Evolutionary conservation across 129 eudicot species (phyloP).

Genomic region (Flaveria bidentis): DNA sequence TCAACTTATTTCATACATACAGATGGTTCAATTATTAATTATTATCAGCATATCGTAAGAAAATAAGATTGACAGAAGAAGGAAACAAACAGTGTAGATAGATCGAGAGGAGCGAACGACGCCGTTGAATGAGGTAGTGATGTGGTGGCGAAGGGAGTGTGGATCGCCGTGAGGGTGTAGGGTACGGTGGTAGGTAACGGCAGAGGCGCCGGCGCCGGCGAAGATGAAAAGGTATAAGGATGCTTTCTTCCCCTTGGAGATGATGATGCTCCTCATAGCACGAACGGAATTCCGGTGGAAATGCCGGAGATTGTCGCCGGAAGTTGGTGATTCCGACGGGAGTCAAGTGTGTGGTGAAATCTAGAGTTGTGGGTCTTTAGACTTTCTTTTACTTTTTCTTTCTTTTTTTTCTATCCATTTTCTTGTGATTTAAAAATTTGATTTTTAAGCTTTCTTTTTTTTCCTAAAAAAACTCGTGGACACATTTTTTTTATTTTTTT

Average conservation of each 20-base stretch:
- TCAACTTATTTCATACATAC: background rate
- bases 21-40: background rate
- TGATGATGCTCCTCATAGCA: constrained; percentile 37
- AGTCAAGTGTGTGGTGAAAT: background rate
- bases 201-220: constrained; percentile 29
- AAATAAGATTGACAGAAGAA: background rate
- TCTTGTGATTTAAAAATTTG: too few species aligned
- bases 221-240: constrained; percentile 48
- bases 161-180: constrained; percentile 25
- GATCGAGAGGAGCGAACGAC: constrained; percentile 85
- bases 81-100: constrained; percentile 52
- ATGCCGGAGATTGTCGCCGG: constrained; percentile 1
- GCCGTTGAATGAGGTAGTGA: constrained; percentile 46
- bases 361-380: background rate
- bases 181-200: constrained; percentile 41
- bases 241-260: constrained; percentile 38
- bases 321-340: background rate
- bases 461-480: too few species aligned
- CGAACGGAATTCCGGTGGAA: background rate
- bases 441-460: too few species aligned
- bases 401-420: too few species aligned
- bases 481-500: too few species aligned
- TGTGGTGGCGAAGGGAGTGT: constrained; percentile 27
- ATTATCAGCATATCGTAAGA: background rate
- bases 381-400: too few species aligned